Conservation (phyloP, 164 flowering plant species). For the Liriodendron chinense region DNA sequence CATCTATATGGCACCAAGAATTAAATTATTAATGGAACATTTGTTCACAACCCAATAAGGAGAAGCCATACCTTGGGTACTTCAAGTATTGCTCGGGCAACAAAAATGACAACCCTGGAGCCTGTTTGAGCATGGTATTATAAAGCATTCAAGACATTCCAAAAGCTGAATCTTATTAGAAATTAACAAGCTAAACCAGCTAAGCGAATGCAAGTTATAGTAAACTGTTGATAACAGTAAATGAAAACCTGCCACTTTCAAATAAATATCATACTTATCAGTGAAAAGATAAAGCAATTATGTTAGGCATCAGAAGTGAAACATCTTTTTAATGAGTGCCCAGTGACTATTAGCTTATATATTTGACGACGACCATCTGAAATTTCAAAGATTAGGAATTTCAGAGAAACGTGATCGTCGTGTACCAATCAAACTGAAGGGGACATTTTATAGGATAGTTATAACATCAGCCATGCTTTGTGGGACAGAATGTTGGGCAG, state of each 20-base stretch:
- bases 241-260: background rate
- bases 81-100: constrained; percentile 76
- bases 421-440: too few species aligned
- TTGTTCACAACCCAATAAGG: background rate
- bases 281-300: background rate
- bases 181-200: background rate
- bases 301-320: background rate
- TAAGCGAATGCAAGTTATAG: background rate
- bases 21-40: background rate
- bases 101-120: constrained; percentile 92
- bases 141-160: constrained; percentile 5
- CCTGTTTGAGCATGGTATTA: constrained; percentile 44
- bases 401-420: too few species aligned
- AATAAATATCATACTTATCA: background rate
- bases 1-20: background rate
- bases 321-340: too few species aligned
- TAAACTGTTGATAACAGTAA: background rate
- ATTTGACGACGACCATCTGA: too few species aligned
- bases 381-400: too few species aligned
- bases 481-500: too few species aligned
- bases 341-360: too few species aligned
- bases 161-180: constrained; percentile 9
- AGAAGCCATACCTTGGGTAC: constrained; percentile 65
- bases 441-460: too few species aligned
- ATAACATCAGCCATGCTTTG: too few species aligned